Evolutionary conservation across 2,329 filamentous ascomycete species (phyloP).

Genomic region (Chlorencoelia australis): DNA sequence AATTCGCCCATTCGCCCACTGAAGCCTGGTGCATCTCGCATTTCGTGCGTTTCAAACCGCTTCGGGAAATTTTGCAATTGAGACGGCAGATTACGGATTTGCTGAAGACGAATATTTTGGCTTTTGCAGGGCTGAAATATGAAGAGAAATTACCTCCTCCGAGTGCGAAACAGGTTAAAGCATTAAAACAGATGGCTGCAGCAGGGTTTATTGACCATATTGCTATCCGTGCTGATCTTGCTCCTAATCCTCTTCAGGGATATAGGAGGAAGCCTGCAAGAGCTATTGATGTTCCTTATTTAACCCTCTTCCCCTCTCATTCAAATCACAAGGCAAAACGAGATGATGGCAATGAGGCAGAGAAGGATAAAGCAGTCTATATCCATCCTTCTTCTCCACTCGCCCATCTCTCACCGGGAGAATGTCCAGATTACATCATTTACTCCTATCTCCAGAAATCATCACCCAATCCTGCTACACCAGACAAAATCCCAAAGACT

Average conservation of each 20-base stretch:
- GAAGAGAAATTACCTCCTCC: conserved; percentile 48
- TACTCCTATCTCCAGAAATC: conserved; percentile 74
- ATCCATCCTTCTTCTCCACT: conserved; percentile 81
- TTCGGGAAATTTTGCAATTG: conserved; percentile 78
- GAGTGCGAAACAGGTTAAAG: conserved; percentile 59
- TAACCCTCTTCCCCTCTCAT: conserved; percentile 67
- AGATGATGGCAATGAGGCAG: conserved; percentile 29
- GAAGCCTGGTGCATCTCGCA: conserved; percentile 70
- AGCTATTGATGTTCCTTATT: conserved; percentile 87
- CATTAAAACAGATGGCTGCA: conserved; percentile 83
- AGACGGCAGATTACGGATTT: conserved; percentile 75
- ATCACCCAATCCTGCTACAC: conserved; percentile 34
- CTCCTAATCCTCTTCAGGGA: conserved; percentile 59
- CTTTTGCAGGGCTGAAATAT: conserved; percentile 46
- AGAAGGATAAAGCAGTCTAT: conserved; percentile 57
- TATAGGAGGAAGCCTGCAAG: conserved; percentile 64
- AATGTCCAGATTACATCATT: conserved; percentile 79
- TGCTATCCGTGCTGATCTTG: conserved; percentile 81
- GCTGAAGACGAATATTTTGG: conserved; percentile 62
- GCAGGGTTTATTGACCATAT: conserved; percentile 92
- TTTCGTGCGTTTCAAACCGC: conserved; percentile 79
- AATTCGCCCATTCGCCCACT: conserved; percentile 65
- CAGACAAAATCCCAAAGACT: conserved; percentile 56
- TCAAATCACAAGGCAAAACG: conserved; percentile 21
- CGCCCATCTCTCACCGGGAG: conserved; percentile 54